Evolutionary conservation across 805 yeast genomes (phyloP).

Genomic region (Pichia eremophila): DNA sequence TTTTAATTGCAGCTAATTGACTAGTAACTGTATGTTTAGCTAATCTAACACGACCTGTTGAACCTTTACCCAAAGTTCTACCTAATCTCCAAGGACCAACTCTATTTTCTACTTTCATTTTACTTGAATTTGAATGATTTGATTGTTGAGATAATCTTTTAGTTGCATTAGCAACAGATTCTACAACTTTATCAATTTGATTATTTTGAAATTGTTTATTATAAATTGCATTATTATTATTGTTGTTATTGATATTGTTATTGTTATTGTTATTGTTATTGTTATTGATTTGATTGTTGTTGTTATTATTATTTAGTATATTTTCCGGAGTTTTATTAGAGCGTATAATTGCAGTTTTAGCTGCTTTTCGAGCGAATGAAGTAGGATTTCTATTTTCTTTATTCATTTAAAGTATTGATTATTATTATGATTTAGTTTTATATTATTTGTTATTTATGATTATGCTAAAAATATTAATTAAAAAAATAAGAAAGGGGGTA

Average conservation of each 20-base stretch:
- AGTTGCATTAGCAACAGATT: slow-evolving; percentile 28
- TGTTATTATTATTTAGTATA: background rate
- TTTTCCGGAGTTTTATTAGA: slow-evolving; percentile 2
- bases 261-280: no score
- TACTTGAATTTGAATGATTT: slow-evolving; percentile 23
- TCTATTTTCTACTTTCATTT: slow-evolving; percentile 29
- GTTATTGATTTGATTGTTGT: background rate
- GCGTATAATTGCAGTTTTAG: slow-evolving; percentile 11
- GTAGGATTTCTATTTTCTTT: slow-evolving; percentile 9
- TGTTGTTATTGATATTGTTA: no score
- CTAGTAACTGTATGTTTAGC: slow-evolving; percentile 65
- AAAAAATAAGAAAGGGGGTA: no score
- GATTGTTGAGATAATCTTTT: slow-evolving; percentile 34
- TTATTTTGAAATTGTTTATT: background rate
- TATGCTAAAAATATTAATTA: no score
- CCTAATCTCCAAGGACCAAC: slow-evolving; percentile 84
- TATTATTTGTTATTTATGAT: background rate
- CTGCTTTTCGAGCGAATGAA: slow-evolving; percentile 21
- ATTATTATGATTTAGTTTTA: background rate
- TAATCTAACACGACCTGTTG: slow-evolving; percentile 70
- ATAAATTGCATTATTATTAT: background rate
- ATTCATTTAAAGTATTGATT: background rate
- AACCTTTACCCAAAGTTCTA: slow-evolving; percentile 71
- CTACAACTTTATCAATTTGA: slow-evolving; percentile 34
- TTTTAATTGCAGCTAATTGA: slow-evolving; percentile 75